Conservation (phyloP, 163 green algal species). For the Picocystis sp. region DNA sequence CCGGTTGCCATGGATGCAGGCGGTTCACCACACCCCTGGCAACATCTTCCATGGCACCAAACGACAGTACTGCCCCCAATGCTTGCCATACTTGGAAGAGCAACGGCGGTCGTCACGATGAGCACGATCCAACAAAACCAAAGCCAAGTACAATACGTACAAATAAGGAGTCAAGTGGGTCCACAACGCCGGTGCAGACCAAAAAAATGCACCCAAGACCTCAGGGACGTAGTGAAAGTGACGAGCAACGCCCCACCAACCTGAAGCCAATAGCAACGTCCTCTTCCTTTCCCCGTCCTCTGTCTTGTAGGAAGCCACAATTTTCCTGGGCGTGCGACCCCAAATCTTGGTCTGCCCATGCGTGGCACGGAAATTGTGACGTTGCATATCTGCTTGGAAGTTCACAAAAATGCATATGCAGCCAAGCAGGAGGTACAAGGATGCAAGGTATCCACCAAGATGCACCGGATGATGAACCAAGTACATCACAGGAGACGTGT, state of each 20-base stretch:
- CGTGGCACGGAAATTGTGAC: slow-evolving; percentile 36
- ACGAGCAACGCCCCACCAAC: slow-evolving; percentile 46
- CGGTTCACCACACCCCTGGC: too few species aligned
- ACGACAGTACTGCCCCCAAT: not conserved
- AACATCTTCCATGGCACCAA: too few species aligned
- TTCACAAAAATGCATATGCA: slow-evolving; percentile 46
- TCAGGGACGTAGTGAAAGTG: slow-evolving; percentile 71
- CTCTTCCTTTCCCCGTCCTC: slow-evolving; percentile 33
- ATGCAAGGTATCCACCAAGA: slow-evolving; percentile 13
- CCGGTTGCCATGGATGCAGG: too few species aligned
- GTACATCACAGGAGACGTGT: slow-evolving; percentile 50
- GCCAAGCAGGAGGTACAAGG: slow-evolving; percentile 20
- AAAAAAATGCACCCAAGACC: slow-evolving; percentile 44
- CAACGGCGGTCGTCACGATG: slow-evolving; percentile 49
- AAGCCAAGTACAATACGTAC: slow-evolving; percentile 48
- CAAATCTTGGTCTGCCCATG: slow-evolving; percentile 32
- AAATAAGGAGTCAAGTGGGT: slow-evolving; percentile 33
- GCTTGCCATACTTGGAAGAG: slow-evolving; percentile 37
- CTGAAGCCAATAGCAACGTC: slow-evolving; percentile 40
- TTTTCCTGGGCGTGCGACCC: slow-evolving; percentile 28
- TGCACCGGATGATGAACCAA: slow-evolving; percentile 30
- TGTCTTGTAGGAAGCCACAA: slow-evolving; percentile 38
- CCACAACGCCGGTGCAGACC: slow-evolving; percentile 35
- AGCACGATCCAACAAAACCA: slow-evolving; percentile 43
- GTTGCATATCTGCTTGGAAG: slow-evolving; percentile 50